Base-by-base conservation (phyloP, 2,329 filamentous ascomycete genomes). In the Aspergillus sclerotialis region DNA sequence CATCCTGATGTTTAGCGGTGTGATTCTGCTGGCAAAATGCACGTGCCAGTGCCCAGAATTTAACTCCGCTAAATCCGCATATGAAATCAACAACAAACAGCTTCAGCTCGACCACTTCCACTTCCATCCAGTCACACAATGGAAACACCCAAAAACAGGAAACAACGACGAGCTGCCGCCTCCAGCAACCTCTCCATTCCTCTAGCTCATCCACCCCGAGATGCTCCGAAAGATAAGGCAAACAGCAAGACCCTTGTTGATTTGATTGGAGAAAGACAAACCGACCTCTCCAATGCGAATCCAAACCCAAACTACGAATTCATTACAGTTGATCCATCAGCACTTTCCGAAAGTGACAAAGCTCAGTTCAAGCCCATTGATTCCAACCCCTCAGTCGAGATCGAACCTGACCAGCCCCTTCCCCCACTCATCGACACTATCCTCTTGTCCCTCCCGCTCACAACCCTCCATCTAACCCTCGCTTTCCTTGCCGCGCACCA, bases 401-500 rank as follows among this genome's bases (percentile, higher is more conserved):
- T 32, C 4, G 48, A 50, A n/a, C 17, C 24, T 13, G 46, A 53
- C 11, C 36, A 44, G 10, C 45, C 49, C 4, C 40, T 64, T 5
- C 56, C 59, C 5, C 62, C 64, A 2, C 39, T 67, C 23, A 44
- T 67, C 36, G 65, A 69, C 42, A 67, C 66, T 3, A 30, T 68
- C 3, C 50, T 69, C 13, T 55, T 67, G 16, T 59, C 65, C 2
- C 26, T 65, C 5, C 61, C 65, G 1, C 54, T 69, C 13, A 60
- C 64, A 12, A 58, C 57, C 19, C 49, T 69, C 8, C 64, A 69
- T 45, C 55, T 68, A 36, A 69, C 66, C 3, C 53, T 69, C 21
- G 55, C 60, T 23, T 66, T 63, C 41, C 54, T 69, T 19, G 65
- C 66, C 2, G 62, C 65, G 10, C 64, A 69, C 44, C 66, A 69